These are phyloP conservation scores for Calycina herbarum DNA, from an alignment of 2,329 filamentous ascomycete genomes.

Conservation along the genomic window DNA sequence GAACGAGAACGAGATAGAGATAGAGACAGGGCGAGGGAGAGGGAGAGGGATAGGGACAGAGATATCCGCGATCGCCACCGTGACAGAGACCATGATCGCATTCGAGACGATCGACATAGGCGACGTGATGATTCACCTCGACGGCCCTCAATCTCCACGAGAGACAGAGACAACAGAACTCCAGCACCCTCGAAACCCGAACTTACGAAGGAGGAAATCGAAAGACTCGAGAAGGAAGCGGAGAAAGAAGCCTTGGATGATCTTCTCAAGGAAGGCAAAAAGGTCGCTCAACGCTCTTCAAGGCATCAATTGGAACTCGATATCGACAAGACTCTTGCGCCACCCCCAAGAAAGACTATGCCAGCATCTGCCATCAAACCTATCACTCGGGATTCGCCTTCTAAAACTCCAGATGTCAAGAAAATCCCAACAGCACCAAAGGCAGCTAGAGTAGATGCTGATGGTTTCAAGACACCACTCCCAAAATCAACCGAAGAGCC, in stretches of 20 bases:
- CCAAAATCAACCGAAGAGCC: slow-evolving; percentile 24
- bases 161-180: slow-evolving; percentile 17
- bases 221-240: slow-evolving; percentile 38
- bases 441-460: slow-evolving; percentile 19
- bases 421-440: slow-evolving; percentile 22
- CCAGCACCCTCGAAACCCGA: slow-evolving; percentile 26
- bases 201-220: slow-evolving; percentile 37
- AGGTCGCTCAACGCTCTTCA: slow-evolving; percentile 31
- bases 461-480: slow-evolving; percentile 22
- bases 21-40: slow-evolving; percentile 26
- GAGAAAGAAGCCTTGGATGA: slow-evolving; percentile 39
- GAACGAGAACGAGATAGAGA: slow-evolving; percentile 38
- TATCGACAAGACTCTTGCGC: slow-evolving; percentile 37
- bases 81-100: slow-evolving; percentile 22
- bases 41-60: slow-evolving; percentile 36
- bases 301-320: slow-evolving; percentile 38
- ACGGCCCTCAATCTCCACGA: slow-evolving; percentile 19
- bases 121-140: slow-evolving; percentile 28
- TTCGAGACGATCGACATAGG: slow-evolving; percentile 32
- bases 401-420: slow-evolving; percentile 33
- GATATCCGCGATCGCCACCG: slow-evolving; percentile 40
- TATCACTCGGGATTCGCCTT: slow-evolving; percentile 32
- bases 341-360: slow-evolving; percentile 37
- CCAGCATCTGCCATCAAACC: slow-evolving; percentile 38
- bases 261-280: slow-evolving; percentile 38